These are phyloP conservation scores for Aspergillus sp. DNA, from an alignment of 2,329 filamentous ascomycete species.

Conservation along the genomic window DNA sequence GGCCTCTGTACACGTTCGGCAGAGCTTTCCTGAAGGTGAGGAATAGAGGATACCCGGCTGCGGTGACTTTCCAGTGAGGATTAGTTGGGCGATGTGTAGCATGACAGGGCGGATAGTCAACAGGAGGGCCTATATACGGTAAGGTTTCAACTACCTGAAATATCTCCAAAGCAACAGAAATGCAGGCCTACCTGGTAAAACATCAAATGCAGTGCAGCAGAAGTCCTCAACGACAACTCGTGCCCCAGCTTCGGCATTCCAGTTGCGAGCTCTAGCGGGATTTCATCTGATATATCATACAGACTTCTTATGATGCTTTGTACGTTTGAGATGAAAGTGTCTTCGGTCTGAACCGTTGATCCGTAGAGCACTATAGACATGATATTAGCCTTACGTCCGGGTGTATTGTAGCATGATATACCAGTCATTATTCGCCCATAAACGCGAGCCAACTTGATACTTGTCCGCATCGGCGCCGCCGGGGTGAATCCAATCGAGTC, in stretches of 20 bases:
- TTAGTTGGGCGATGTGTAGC: background rate
- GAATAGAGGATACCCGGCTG: background rate
- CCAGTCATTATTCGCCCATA: background rate
- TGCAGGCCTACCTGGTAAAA: background rate
- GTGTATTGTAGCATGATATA: background rate
- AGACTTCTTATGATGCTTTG: background rate
- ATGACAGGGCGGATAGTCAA: background rate
- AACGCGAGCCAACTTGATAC: background rate
- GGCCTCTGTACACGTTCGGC: background rate
- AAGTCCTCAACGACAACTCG: background rate
- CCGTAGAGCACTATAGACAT: background rate
- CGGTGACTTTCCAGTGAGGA: background rate
- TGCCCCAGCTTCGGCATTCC: background rate
- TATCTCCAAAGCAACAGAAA: too few relatives aligned
- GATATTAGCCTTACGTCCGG: background rate
- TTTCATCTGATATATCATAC: background rate
- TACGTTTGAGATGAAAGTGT: background rate
- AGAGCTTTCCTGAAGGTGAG: background rate
- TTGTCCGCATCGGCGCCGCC: background rate
- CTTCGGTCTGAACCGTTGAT: background rate
- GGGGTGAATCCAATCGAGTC: background rate
- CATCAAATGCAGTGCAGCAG: background rate
- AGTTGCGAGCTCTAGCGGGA: background rate
- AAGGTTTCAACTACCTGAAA: too few relatives aligned
- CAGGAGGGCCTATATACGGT: background rate